phyloP scores from a whole-genome alignment of 768 basidiomycete species.

The Auriscalpium microsporum region DNA sequence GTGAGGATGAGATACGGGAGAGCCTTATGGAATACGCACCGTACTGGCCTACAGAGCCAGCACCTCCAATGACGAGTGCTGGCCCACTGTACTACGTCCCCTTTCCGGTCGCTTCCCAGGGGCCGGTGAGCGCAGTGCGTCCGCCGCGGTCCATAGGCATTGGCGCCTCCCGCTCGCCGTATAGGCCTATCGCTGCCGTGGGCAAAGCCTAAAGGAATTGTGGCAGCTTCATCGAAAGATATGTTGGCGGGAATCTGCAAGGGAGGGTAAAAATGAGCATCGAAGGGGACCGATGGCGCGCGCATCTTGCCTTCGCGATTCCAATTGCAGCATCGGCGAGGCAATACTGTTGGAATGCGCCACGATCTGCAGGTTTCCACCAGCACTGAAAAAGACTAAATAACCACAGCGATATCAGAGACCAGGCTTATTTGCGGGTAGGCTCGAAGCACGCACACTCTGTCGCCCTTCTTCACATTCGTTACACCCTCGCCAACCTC shows the following conservation, averaged over 20 bases:
- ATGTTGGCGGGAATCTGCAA: slow-evolving; percentile 37
- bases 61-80: slow-evolving; percentile 40
- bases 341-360: slow-evolving; percentile 16
- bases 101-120: slow-evolving; percentile 27
- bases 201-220: slow-evolving; percentile 40
- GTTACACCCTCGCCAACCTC: slow-evolving; percentile 21
- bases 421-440: no score
- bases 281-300: background rate
- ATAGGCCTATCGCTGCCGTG: slow-evolving; percentile 44
- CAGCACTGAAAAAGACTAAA: slow-evolving; percentile 8
- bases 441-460: slow-evolving; percentile 12
- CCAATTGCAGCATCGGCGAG: slow-evolving; percentile 11
- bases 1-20: background rate
- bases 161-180: slow-evolving; percentile 17
- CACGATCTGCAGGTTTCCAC: background rate
- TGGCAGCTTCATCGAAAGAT: slow-evolving; percentile 40
- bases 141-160: slow-evolving; percentile 16
- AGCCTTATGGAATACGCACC: slow-evolving; percentile 24
- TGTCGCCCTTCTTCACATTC: slow-evolving; percentile 19
- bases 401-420: background rate
- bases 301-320: slow-evolving; percentile 11
- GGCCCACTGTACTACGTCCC: slow-evolving; percentile 38
- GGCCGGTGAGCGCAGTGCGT: slow-evolving; percentile 33
- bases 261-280: no score
- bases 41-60: slow-evolving; percentile 42